These are phyloP conservation scores for Chytriomyces sp. DNA, from an alignment of 192 early-diverging fungal genomes.

Conservation along the genomic window DNA sequence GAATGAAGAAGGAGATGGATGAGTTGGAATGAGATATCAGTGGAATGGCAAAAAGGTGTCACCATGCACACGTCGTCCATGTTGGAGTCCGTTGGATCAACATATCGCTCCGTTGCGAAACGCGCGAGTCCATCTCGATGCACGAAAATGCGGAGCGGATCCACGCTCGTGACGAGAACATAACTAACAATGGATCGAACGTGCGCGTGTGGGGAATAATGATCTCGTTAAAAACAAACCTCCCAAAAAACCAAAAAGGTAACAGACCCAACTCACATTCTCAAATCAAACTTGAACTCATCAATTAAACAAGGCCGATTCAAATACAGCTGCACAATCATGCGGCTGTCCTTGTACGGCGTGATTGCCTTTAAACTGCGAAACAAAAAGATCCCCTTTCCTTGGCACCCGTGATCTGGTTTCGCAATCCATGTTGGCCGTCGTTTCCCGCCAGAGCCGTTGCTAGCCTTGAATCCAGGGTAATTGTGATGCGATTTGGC, in stretches of 20 bases:
- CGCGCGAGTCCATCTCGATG: conserved; percentile 64
- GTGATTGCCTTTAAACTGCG: conserved; percentile 27
- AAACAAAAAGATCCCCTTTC: conserved; percentile 55
- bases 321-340: conserved; percentile 59
- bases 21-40: too few species aligned
- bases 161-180: conserved; percentile 60
- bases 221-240: background rate
- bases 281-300: conserved; percentile 63
- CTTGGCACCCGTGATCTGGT: conserved; percentile 65
- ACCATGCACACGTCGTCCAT: conserved; percentile 56
- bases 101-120: conserved; percentile 63
- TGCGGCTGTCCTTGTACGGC: conserved; percentile 34
- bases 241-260: too few species aligned
- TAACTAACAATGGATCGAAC: conserved; percentile 34
- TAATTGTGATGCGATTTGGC: background rate
- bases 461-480: background rate
- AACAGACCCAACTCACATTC: conserved; percentile 41
- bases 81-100: conserved; percentile 47
- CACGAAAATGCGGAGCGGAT: conserved; percentile 63
- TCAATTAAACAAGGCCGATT: conserved; percentile 58
- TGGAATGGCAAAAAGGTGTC: too few species aligned
- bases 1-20: too few species aligned
- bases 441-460: background rate
- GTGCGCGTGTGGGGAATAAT: background rate
- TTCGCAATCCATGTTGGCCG: conserved; percentile 58